A percentile compares a stretch with the other conserved stretches of the same genome.
Conservation (phyloP, 1,139 yeast species). For the Debaryomyces coudertii region DNA sequence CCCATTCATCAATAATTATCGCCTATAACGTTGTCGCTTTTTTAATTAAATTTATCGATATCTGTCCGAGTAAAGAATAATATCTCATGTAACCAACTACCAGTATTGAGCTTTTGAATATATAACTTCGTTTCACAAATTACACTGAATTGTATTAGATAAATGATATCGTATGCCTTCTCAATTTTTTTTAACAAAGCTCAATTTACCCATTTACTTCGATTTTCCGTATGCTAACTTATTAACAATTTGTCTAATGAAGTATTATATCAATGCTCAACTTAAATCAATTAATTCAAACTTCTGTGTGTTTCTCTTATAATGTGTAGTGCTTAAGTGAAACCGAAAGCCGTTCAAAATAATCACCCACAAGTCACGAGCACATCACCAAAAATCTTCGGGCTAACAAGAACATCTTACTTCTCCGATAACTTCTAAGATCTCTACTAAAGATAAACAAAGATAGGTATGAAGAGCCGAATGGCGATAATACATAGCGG, state of each 20-base stretch:
- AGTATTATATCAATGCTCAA: not conserved
- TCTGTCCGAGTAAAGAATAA: not conserved
- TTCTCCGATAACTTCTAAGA: not conserved
- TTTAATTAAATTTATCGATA: not conserved
- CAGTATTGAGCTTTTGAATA: not conserved
- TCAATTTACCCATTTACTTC: not conserved
- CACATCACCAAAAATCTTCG: conserved; percentile 1
- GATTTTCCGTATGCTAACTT: not conserved
- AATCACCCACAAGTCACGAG: conserved; percentile 8
- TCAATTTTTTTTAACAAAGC: not conserved
- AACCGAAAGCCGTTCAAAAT: not conserved
- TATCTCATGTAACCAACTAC: not conserved
- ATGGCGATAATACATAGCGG: not conserved
- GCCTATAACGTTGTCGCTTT: not conserved
- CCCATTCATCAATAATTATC: conserved; percentile 20
- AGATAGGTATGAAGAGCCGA: not conserved
- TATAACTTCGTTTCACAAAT: not conserved
- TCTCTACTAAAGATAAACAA: not conserved
- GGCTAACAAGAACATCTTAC: not conserved
- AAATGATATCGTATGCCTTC: not conserved
- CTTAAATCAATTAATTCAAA: not conserved
- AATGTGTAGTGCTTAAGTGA: not conserved
- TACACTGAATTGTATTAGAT: not conserved
- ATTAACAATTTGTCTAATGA: not conserved
- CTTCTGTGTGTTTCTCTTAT: not conserved